These are phyloP conservation scores for Alternaria viburni DNA, from an alignment of 2,329 filamentous ascomycete genomes.

Conservation along the genomic window DNA sequence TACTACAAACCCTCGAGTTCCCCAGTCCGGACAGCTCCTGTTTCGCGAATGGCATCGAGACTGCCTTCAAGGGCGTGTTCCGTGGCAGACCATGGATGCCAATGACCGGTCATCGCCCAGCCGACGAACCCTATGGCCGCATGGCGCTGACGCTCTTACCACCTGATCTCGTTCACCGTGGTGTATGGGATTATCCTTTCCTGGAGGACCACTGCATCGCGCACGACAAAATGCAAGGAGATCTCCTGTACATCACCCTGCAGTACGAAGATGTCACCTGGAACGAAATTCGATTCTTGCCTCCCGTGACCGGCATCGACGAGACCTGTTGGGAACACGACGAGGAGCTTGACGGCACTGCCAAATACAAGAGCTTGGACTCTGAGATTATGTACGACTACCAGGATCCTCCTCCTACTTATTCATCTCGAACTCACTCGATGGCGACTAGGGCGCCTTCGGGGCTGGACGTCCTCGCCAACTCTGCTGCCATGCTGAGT, in stretches of 20 bases:
- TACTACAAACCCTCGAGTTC: slow-evolving; percentile 48
- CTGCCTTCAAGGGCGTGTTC: slow-evolving; percentile 44
- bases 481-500: slow-evolving; percentile 46
- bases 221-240: slow-evolving; percentile 51
- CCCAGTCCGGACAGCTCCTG: slow-evolving; percentile 45
- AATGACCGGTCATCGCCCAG: slow-evolving; percentile 46
- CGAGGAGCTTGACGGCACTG: slow-evolving; percentile 47
- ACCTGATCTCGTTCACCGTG: slow-evolving; percentile 40
- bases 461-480: slow-evolving; percentile 47
- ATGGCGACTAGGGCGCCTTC: slow-evolving; percentile 46
- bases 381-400: slow-evolving; percentile 53
- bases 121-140: slow-evolving; percentile 47
- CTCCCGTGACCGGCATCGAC: slow-evolving; percentile 38
- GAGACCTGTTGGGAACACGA: slow-evolving; percentile 50
- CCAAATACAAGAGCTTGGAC: slow-evolving; percentile 47
- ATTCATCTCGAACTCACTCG: slow-evolving; percentile 51
- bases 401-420: slow-evolving; percentile 51
- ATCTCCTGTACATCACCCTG: slow-evolving; percentile 49
- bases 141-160: slow-evolving; percentile 48
- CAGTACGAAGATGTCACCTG: slow-evolving; percentile 50
- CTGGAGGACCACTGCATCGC: slow-evolving; percentile 51
- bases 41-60: slow-evolving; percentile 47
- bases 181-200: slow-evolving; percentile 50
- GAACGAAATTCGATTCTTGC: slow-evolving; percentile 49
- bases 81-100: slow-evolving; percentile 51